These are phyloP conservation scores for Baudoinia panamericana DNA, from an alignment of 495 filamentous ascomycete species.

Conservation along the genomic window DNA sequence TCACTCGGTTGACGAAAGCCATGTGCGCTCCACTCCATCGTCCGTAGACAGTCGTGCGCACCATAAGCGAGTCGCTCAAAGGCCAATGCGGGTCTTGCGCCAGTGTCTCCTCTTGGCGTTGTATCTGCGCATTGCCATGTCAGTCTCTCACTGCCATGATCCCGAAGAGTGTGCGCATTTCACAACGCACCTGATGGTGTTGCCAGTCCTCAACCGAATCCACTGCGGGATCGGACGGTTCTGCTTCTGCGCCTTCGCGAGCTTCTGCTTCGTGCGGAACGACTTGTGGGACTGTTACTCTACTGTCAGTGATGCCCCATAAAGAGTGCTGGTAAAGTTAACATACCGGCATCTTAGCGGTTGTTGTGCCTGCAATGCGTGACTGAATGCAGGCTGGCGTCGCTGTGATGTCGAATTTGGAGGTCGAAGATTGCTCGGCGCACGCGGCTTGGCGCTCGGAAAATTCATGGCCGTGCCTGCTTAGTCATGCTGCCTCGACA, in stretches of 20 bases:
- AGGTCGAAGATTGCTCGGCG: too few relatives aligned
- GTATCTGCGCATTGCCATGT: conserved; percentile 51
- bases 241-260: conserved; percentile 98
- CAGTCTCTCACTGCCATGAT: neutral
- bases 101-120: conserved; percentile 99
- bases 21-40: too few relatives aligned
- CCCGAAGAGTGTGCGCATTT: neutral
- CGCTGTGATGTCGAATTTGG: too few relatives aligned
- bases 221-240: conserved; percentile 99
- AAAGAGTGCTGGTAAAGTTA: neutral
- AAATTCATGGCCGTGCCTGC: too few relatives aligned
- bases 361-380: conserved; percentile 22
- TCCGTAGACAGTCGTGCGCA: too few relatives aligned
- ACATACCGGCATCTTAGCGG: conserved; percentile 77
- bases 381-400: neutral
- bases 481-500: too few relatives aligned
- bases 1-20: neutral
- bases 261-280: conserved; percentile 99
- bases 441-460: too few relatives aligned
- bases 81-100: conserved; percentile 98
- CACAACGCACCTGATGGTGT: conserved; percentile 82
- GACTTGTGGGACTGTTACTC: conserved; percentile 80
- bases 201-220: conserved; percentile 94
- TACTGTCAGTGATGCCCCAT: neutral
- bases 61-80: conserved; percentile 56